A percentile compares a stretch with the other conserved stretches of the same genome.
phyloP scores from a whole-genome alignment of 306 rosid species.

The Cicer yamashitae region DNA sequence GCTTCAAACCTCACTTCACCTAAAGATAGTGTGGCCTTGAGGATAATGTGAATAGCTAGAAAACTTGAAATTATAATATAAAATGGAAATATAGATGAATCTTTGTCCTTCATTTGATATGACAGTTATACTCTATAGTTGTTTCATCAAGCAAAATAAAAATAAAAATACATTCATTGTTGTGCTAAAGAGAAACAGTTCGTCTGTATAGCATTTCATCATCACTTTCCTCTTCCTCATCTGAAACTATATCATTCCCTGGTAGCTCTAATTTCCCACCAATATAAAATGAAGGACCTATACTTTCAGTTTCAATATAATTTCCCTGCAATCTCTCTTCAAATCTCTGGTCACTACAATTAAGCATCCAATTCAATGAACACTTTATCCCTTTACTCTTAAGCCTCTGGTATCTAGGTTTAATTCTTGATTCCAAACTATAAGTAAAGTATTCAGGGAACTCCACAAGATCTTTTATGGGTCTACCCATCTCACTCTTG shows the following conservation, averaged over 20 bases:
- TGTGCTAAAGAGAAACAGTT: slow-evolving; percentile 67
- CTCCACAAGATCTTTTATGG: slow-evolving; percentile 76
- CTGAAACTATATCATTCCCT: slow-evolving; percentile 69
- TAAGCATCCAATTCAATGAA: slow-evolving; percentile 86
- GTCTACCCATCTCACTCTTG: slow-evolving; percentile 90
- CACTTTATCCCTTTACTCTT: slow-evolving; percentile 76
- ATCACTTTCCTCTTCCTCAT: slow-evolving; percentile 82
- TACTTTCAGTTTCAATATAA: slow-evolving; percentile 77
- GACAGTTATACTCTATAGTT: slow-evolving; percentile 12
- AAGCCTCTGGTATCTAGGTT: slow-evolving; percentile 77
- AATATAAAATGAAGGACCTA: slow-evolving; percentile 76
- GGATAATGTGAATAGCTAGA: background rate
- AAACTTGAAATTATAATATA: slow-evolving; percentile 7
- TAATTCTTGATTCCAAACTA: slow-evolving; percentile 92
- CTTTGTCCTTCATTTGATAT: slow-evolving; percentile 13
- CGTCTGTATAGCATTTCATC: slow-evolving; percentile 77
- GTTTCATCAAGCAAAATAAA: slow-evolving; percentile 37
- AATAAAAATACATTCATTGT: background rate
- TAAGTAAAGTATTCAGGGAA: slow-evolving; percentile 92
- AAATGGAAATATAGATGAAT: background rate
- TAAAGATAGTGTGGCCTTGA: background rate
- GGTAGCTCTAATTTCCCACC: slow-evolving; percentile 91
- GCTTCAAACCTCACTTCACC: slow-evolving; percentile 27
- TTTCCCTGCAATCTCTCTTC: slow-evolving; percentile 91
- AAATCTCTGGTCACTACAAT: slow-evolving; percentile 91